Evolutionary conservation across 2,329 filamentous ascomycete species (phyloP), one percentile per base, ranked within the genome.

Genomic region (Fusarium circinatum): DNA sequence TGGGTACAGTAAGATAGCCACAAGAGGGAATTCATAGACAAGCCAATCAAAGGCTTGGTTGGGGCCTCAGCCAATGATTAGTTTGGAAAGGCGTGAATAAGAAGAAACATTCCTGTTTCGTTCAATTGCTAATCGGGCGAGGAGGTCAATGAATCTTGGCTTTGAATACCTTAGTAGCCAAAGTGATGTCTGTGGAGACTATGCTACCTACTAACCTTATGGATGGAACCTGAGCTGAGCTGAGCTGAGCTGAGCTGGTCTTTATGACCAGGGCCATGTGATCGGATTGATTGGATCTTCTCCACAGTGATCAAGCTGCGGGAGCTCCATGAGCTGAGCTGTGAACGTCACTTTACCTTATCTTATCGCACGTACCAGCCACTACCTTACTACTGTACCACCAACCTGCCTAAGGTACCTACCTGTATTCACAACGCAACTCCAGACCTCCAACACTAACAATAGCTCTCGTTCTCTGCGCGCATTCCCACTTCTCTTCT

Each of bases 311-410:
- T 24, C 15, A 24, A 30, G 41, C 26, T 36, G 32, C 6, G 32
- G 32, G 24, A 32, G 38, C 30, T 24, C 26, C 26, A 26, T 26
- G 30, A 26, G 42, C 39, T 62, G 36, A 49, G 49, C 22, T 34
- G 12, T 34, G 34, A 54, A 60, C 61, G 39, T 58, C 58, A 47
- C 30, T 38, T 20, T 28, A 10, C 34, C 41, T 71, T 71, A 71
- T 71, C 69, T 71, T 71, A 71, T 71, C 69, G 51, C 42, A 36
- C 39, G 42, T 24, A 22, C 38, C 22, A 48, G 34, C 49, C 45
- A 48, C 52, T 57, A 26, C 26, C 24, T 24, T 24, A 52, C 61
- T 28, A n/a, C 26, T 30, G 32, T 34, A 34, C 8, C 32, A 30
- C 26, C 26, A 22, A 22, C 20, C 26, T 28, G 45, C 26, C 26